Evolutionary conservation across 495 filamentous ascomycete genomes (phyloP).

Genomic region (Aspergillus avenaceus): DNA sequence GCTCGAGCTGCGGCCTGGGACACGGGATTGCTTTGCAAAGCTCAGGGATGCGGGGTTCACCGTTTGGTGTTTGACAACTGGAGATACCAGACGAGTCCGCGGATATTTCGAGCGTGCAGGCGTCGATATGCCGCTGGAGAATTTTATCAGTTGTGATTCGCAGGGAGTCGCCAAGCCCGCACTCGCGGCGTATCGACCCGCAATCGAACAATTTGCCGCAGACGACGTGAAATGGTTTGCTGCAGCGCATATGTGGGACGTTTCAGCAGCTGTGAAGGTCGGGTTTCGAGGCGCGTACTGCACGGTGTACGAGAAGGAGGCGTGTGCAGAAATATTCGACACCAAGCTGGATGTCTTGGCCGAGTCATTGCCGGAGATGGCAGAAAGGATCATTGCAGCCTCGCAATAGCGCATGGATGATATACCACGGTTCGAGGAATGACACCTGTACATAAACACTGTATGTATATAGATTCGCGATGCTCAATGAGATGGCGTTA

Average conservation of each 20-base stretch:
- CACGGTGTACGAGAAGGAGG: constrained; percentile 26
- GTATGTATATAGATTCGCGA: neutral
- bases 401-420: constrained; percentile 1
- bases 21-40: constrained; percentile 26
- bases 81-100: constrained; percentile 29
- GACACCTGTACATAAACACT: no score
- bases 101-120: constrained; percentile 35
- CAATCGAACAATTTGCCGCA: constrained; percentile 12
- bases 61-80: constrained; percentile 41
- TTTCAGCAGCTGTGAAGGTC: constrained; percentile 24
- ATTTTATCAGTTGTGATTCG: constrained; percentile 35
- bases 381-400: constrained; percentile 24
- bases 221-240: constrained; percentile 27
- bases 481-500: neutral
- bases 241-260: constrained; percentile 42
- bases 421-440: no score
- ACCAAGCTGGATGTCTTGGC: constrained; percentile 26
- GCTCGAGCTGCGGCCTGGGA: constrained; percentile 25
- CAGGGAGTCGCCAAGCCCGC: constrained; percentile 30
- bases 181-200: constrained; percentile 25
- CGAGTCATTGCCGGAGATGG: constrained; percentile 24
- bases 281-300: constrained; percentile 32
- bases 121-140: constrained; percentile 36
- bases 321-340: constrained; percentile 25
- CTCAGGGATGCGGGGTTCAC: constrained; percentile 33